These are phyloP conservation scores for Protomyces lactucae-debilis DNA, from an alignment of 1,139 yeast genomes.

Conservation along the genomic window DNA sequence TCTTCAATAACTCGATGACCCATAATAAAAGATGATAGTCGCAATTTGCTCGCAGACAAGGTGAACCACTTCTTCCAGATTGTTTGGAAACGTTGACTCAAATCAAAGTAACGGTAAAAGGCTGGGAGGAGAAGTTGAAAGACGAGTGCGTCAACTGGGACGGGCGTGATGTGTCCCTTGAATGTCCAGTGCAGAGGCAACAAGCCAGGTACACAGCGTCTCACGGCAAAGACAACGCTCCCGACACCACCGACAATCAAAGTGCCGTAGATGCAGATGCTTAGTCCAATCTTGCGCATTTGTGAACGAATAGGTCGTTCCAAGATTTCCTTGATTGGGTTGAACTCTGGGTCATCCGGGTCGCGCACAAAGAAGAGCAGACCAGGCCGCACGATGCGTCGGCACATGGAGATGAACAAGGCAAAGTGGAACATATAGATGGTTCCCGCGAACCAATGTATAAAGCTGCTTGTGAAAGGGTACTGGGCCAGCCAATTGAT, in stretches of 20 bases:
- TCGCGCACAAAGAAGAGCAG: slow-evolving; percentile 85
- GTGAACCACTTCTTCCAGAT: slow-evolving; percentile 65
- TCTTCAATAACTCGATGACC: slow-evolving; percentile 67
- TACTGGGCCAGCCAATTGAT: slow-evolving; percentile 33
- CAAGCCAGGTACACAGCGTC: slow-evolving; percentile 42
- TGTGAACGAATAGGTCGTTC: slow-evolving; percentile 70
- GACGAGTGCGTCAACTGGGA: slow-evolving; percentile 39
- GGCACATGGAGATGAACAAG: slow-evolving; percentile 74
- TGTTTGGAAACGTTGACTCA: slow-evolving; percentile 32
- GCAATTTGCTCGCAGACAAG: slow-evolving; percentile 51
- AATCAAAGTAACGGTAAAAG: slow-evolving; percentile 26
- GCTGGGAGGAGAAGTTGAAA: slow-evolving; percentile 35
- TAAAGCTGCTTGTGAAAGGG: slow-evolving; percentile 36
- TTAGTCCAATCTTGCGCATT: slow-evolving; percentile 64
- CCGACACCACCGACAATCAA: slow-evolving; percentile 76
- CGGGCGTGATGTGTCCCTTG: slow-evolving; percentile 32
- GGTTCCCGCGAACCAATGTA: slow-evolving; percentile 76
- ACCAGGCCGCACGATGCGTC: slow-evolving; percentile 78
- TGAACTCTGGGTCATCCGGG: slow-evolving; percentile 88
- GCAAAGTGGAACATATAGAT: slow-evolving; percentile 84
- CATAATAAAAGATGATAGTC: slow-evolving; percentile 75
- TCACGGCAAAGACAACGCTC: slow-evolving; percentile 52
- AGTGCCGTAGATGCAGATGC: slow-evolving; percentile 70
- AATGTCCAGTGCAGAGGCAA: slow-evolving; percentile 35
- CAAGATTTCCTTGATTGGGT: slow-evolving; percentile 82